Percentiles rank a stretch among this genome's conserved stretches.
phyloP scores from a whole-genome alignment of 2,329 filamentous ascomycete genomes.

The Alternaria panax region DNA sequence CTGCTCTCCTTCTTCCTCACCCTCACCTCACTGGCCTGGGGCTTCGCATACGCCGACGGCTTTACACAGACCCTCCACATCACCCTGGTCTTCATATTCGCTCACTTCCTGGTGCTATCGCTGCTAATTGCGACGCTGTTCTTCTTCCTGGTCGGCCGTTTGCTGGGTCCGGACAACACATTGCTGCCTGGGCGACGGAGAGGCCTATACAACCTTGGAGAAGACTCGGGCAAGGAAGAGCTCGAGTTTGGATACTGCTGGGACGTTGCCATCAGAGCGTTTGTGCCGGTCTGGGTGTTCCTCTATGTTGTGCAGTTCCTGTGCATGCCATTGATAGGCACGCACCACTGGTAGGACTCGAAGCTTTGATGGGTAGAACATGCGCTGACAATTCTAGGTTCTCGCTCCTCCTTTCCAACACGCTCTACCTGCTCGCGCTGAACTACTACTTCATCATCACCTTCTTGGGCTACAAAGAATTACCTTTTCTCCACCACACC shows the following conservation, averaged over 20 bases:
- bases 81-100: conserved; percentile 58
- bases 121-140: conserved; percentile 67
- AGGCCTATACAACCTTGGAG: conserved; percentile 65
- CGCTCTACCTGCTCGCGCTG: conserved; percentile 70
- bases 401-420: conserved; percentile 68
- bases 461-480: conserved; percentile 73
- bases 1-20: conserved; percentile 70
- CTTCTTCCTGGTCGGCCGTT: conserved; percentile 68
- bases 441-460: conserved; percentile 73
- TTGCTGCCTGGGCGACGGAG: conserved; percentile 60
- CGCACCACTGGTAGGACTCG: conserved; percentile 57
- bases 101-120: conserved; percentile 69
- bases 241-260: conserved; percentile 76
- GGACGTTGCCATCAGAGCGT: conserved; percentile 72
- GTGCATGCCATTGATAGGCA: conserved; percentile 67
- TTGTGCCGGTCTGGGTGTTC: conserved; percentile 72
- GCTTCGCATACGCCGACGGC: conserved; percentile 61
- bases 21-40: conserved; percentile 64
- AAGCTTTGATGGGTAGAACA: neutral
- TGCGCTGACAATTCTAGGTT: conserved; percentile 47
- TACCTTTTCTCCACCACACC: conserved; percentile 72
- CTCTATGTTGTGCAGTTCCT: conserved; percentile 73
- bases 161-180: conserved; percentile 65
- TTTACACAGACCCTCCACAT: conserved; percentile 55
- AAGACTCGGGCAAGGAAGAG: conserved; percentile 58